Base-by-base conservation (phyloP, 495 filamentous ascomycete species). In the Collariella sp. region DNA sequence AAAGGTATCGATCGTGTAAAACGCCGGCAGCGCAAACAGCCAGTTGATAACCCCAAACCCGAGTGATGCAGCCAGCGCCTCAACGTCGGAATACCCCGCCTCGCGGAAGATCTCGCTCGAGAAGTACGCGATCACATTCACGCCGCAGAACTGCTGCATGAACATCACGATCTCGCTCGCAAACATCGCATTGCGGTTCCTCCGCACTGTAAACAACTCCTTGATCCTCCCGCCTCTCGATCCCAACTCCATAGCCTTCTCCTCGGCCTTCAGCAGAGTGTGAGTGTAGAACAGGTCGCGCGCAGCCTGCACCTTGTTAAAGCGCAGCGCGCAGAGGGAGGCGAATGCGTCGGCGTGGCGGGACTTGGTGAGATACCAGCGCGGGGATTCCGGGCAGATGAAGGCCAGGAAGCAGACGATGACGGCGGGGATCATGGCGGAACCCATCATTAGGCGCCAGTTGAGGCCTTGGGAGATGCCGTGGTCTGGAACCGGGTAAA, bases 11-110 rank as follows among this genome's bases (percentile, higher is more conserved):
- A 95, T 95, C 7, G 86, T 89, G 72, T 78, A 87, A 29, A 94
- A 75, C 7, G 88, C 88, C 1, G 88, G 88, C 68, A 82, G 86
- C 39, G 87, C 86, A 60, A 91, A 93, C n/a, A 86, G 42, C 66
- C 87, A 91, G 69, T 93, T 91, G 59, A 91, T 78, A 1, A 88
- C 66, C 23, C 88, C 88, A 61, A 90, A 93, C 1, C 88, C 88
- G 61, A 82, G 87, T 0, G 86, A 89, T 3, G 82, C 84, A 12
- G 86, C 71, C 7, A 94, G 78, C 29, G 89, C 82, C 5, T 73
- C 62, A 42, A 73, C 76, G 20, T 77, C 66, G 44, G 38, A 67
- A 23, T 80, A 79, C 23, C 84, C 83, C n/a, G 86, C 81, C 2
- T 86, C 58, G 11, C 62, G 58, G 50, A 58, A 58, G 50, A 58